Percentiles rank a stretch among this genome's conserved stretches.
Evolutionary conservation across 768 basidiomycete species (phyloP).

Genomic region (Cystofilobasidium macerans): DNA sequence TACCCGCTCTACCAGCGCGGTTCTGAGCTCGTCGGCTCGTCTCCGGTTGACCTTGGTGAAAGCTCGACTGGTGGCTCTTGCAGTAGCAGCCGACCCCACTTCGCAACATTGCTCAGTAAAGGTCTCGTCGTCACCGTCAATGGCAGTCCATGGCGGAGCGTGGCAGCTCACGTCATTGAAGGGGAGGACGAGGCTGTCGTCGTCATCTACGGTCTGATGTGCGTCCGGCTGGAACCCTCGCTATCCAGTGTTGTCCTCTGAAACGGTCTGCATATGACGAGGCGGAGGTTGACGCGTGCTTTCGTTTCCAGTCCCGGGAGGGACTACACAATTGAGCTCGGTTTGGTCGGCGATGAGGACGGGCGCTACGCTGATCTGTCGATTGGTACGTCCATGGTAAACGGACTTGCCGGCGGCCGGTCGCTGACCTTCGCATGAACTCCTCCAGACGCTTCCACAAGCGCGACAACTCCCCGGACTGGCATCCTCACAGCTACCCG

Average conservation of each 20-base stretch:
- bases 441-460: background rate
- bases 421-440: background rate
- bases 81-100: conserved; percentile 9
- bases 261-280: too few species aligned
- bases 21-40: background rate
- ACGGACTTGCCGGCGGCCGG: background rate
- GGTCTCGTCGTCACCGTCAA: conserved; percentile 74
- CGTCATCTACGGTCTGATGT: conserved; percentile 78
- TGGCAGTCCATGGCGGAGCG: conserved; percentile 62
- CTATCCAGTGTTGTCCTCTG: too few species aligned
- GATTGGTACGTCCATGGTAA: conserved; percentile 6
- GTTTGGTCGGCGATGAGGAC: conserved; percentile 22
- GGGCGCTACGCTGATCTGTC: background rate
- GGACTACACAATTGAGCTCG: conserved; percentile 25
- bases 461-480: too few species aligned
- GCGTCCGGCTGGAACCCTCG: conserved; percentile 45
- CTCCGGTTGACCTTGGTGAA: background rate
- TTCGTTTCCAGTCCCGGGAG: conserved; percentile 35
- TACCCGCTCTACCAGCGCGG: conserved; percentile 4
- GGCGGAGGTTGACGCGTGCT: too few species aligned
- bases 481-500: too few species aligned
- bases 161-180: conserved; percentile 62
- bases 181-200: conserved; percentile 72
- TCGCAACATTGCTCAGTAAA: conserved; percentile 44
- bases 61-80: background rate